Base-by-base conservation (phyloP, 768 basidiomycete genomes). In the Leucocoprinus leucothites region DNA sequence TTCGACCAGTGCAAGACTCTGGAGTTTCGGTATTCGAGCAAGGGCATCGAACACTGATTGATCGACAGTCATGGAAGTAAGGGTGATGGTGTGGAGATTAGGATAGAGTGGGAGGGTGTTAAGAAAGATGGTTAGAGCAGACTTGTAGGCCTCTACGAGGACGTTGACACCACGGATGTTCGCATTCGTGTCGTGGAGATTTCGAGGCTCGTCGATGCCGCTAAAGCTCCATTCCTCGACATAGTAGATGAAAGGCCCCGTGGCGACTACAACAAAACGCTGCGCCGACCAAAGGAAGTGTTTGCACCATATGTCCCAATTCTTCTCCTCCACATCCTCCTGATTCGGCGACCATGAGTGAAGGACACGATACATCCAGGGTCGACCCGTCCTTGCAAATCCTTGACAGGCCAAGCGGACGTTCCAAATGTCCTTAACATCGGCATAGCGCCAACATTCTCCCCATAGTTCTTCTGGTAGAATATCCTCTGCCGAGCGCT, bases 191-290 rank as follows among this genome's bases (percentile, higher is more conserved):
- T 55, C 53, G 26, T 48, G 47, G 8, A 55, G 26, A 19, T 25
- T 48, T 25, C 53, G 45, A 28, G 53, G 47, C 5, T 55, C 45
- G 21, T 55, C 53, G 36, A 48, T 55, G 13, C 53, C 53, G 18
- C 53, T 55, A 18, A 55, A 55, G 25, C 53, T 55, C 53, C 53
- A 55, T 22, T 55, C 53, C n/a, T 55, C 53, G 21, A 55, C 53
- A 34, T 55, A 48, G 31, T 40, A 40, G 16, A 55, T 46, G 36
- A 55, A 55, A 38, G 45, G 16, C 1, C 53, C 46, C 19, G 53
- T 55, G 11, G 53, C 36, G 8, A 55, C 46, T n/a, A 42, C 38
- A 9, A 55, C 53, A 28, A 55, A 55, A 18, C 53, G 36, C 25
- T 38, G 47, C 22, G 53, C 46, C 18, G 53, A 55, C 53, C 53